Percentiles rank a stretch among this genome's conserved stretches.
Evolutionary conservation across 83 land plant species (phyloP).

Genomic region (Picea abies): DNA sequence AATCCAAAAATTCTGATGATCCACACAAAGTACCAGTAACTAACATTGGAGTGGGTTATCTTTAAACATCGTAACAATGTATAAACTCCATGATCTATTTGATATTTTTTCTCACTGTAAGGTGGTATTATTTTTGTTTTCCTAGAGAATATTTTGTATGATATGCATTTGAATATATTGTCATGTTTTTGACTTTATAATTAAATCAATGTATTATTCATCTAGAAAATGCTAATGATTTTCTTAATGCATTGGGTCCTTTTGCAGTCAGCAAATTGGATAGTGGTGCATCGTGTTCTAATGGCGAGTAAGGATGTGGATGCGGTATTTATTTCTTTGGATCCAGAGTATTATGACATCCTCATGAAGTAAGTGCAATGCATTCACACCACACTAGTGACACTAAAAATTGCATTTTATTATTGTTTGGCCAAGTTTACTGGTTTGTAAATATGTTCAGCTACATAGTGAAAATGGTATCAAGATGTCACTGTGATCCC

Average conservation of each 20-base stretch:
- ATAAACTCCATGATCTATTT: background rate
- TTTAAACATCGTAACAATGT: too few relatives aligned
- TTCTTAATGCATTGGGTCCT: conserved; percentile 4
- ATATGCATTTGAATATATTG: background rate
- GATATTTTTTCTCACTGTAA: background rate
- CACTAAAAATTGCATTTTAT: background rate
- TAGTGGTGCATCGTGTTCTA: conserved; percentile 93
- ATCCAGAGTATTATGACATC: conserved; percentile 94
- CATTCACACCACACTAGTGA: background rate
- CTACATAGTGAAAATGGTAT: too few relatives aligned
- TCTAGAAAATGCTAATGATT: background rate
- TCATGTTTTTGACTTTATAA: conserved; percentile 1
- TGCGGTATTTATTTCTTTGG: conserved; percentile 70
- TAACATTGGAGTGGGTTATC: too few relatives aligned
- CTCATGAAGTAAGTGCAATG: conserved; percentile 84
- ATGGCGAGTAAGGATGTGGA: conserved; percentile 99
- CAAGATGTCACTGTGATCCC: background rate
- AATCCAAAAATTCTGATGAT: too few relatives aligned
- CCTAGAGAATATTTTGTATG: background rate
- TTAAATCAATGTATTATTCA: conserved; percentile 6
- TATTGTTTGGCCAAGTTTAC: background rate
- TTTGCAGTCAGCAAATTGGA: conserved; percentile 96
- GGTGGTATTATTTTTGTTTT: background rate
- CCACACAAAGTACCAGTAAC: too few relatives aligned
- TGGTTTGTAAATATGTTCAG: background rate